Conservation (phyloP, 1,284 basidiomycete genomes). For the Anthracocystis walkeri region DNA sequence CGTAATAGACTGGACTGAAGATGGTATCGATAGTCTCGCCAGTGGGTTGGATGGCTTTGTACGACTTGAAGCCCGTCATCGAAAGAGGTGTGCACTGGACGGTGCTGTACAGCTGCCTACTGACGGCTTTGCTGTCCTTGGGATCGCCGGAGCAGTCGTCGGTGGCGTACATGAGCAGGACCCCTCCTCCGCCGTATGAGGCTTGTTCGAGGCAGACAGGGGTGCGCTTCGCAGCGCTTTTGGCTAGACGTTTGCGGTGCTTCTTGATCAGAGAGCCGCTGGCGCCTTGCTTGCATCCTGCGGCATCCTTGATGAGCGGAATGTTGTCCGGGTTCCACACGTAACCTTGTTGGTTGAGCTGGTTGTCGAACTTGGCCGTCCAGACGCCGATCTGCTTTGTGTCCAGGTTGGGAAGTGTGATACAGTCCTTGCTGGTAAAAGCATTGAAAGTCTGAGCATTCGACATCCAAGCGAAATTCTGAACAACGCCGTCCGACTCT, state of each 20-base stretch:
- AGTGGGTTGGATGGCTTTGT: conserved; percentile 19
- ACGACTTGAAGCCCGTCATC: conserved; percentile 31
- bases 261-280: neutral
- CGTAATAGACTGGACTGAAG: conserved; percentile 41
- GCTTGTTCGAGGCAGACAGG: conserved; percentile 28
- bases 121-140: neutral
- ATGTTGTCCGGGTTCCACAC: conserved; percentile 43
- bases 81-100: conserved; percentile 28
- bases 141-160: conserved; percentile 21
- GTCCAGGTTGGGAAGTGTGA: conserved; percentile 36
- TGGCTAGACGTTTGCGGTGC: neutral
- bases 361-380: conserved; percentile 13
- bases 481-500: conserved; percentile 34
- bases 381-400: conserved; percentile 9
- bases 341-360: conserved; percentile 20
- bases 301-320: conserved; percentile 14
- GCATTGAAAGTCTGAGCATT: conserved; percentile 12
- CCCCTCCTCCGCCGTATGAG: conserved; percentile 36
- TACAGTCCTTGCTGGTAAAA: conserved; percentile 20
- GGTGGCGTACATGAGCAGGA: conserved; percentile 24
- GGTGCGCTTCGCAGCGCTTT: neutral
- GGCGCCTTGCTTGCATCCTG: neutral
- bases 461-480: conserved; percentile 42
- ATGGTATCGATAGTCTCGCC: conserved; percentile 11
- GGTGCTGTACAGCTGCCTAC: conserved; percentile 33